A percentile compares a stretch with the other conserved stretches of the same genome.
These are phyloP conservation scores for Colletotrichum sp. DNA, from an alignment of 2,329 filamentous ascomycete genomes.

Conservation along the genomic window DNA sequence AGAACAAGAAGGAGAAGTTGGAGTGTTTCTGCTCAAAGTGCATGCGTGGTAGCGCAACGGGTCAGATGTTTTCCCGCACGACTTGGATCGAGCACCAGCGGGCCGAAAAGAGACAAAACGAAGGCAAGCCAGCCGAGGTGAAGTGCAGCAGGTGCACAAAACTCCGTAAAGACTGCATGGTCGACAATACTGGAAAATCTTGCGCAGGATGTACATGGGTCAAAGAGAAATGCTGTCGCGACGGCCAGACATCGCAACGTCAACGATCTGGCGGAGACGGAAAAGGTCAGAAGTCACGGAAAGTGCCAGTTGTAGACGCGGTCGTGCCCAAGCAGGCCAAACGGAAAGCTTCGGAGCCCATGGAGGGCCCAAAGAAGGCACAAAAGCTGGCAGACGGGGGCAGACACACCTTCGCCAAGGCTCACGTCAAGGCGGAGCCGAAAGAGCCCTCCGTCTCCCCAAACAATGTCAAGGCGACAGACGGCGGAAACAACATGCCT, in stretches of 20 bases:
- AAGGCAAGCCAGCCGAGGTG: neutral
- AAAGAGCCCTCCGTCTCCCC: neutral
- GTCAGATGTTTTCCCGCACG: no score
- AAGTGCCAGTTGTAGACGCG: no score
- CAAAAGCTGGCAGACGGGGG: neutral
- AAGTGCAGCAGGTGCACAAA: neutral
- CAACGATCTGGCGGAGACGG: neutral
- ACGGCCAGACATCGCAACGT: neutral
- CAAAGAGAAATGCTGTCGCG: neutral
- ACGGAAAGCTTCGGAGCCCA: neutral
- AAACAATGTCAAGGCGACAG: neutral
- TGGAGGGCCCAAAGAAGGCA: neutral
- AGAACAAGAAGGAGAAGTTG: neutral
- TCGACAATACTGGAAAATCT: neutral
- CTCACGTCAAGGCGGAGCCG: neutral
- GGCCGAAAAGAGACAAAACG: no score
- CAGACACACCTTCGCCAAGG: neutral
- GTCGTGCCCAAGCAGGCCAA: neutral
- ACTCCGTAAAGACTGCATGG: neutral
- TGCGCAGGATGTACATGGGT: neutral
- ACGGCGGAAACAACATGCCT: neutral
- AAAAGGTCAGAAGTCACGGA: neutral
- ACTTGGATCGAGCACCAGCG: no score
- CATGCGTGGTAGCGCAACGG: no score
- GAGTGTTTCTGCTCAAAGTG: no score